A percentile compares a stretch with the other conserved stretches of the same genome.
Conservation (phyloP, 2,329 filamentous ascomycete genomes). For the Botryosphaeria agaves region DNA sequence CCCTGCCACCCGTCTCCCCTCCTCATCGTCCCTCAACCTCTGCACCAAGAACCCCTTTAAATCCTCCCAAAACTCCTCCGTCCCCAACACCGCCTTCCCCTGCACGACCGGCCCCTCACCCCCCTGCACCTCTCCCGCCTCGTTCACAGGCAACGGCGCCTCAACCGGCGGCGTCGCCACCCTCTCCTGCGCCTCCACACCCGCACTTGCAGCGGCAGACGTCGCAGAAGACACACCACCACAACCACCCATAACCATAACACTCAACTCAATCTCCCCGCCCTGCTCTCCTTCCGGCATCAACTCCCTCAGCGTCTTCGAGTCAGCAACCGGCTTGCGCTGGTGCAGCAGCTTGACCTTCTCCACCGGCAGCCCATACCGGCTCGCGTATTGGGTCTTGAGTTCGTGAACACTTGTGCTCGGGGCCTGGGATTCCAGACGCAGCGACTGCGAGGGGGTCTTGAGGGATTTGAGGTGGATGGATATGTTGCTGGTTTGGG, state of each 20-base stretch:
- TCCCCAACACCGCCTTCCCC: slow-evolving; percentile 44
- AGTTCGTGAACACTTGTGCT: slow-evolving; percentile 65
- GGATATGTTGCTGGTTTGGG: slow-evolving; percentile 17
- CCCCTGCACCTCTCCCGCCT: slow-evolving; percentile 14
- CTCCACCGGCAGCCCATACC: slow-evolving; percentile 46
- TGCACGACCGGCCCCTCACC: slow-evolving; percentile 31
- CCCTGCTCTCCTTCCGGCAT: slow-evolving; percentile 34
- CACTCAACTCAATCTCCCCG: slow-evolving; percentile 51
- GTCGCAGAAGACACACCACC: slow-evolving; percentile 4
- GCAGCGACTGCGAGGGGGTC: slow-evolving; percentile 52
- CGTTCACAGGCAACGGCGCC: slow-evolving; percentile 11
- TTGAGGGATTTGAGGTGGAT: slow-evolving; percentile 61
- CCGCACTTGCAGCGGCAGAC: slow-evolving; percentile 18
- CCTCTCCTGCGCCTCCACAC: slow-evolving; percentile 23
- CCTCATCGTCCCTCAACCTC: slow-evolving; percentile 51
- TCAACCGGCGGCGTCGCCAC: slow-evolving; percentile 9
- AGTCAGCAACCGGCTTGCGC: slow-evolving; percentile 70
- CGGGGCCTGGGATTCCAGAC: slow-evolving; percentile 41
- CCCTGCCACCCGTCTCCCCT: slow-evolving; percentile 45
- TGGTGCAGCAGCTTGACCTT: slow-evolving; percentile 77
- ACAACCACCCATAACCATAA: slow-evolving; percentile 76
- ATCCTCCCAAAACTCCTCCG: slow-evolving; percentile 73
- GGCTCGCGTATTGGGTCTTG: slow-evolving; percentile 48
- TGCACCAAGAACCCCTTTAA: slow-evolving; percentile 65
- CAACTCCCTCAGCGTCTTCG: slow-evolving; percentile 60